A percentile compares a stretch with the other conserved stretches of the same genome.
Evolutionary conservation across 2,329 filamentous ascomycete species (phyloP).

Genomic region (Colletotrichum limetticola): DNA sequence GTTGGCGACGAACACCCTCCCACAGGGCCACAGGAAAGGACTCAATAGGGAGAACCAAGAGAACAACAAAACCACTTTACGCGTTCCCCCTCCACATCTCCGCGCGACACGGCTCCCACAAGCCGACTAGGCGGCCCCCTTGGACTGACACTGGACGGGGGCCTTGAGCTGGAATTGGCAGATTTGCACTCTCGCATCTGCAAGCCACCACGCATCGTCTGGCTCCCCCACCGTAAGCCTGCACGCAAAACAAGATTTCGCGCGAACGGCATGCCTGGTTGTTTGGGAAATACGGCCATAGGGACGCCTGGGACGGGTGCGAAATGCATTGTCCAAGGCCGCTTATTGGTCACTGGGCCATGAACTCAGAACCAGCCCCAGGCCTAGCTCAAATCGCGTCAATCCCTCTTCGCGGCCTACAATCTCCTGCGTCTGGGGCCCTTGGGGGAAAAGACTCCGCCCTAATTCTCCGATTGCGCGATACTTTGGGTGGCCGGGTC

Average conservation of each 20-base stretch:
- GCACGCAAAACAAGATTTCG: slow-evolving; percentile 35
- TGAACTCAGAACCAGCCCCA: not conserved
- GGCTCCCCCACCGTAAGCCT: slow-evolving; percentile 28
- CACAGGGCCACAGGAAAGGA: not conserved
- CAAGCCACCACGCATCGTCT: slow-evolving; percentile 30
- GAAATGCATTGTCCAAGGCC: not conserved
- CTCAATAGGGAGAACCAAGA: not conserved
- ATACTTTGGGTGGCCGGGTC: not conserved
- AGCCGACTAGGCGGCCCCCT: slow-evolving; percentile 24
- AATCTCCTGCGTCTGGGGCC: slow-evolving; percentile 11
- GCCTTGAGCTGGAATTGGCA: not conserved
- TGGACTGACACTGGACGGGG: not conserved
- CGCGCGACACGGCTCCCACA: slow-evolving; percentile 26
- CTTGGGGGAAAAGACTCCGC: not conserved
- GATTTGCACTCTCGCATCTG: slow-evolving; percentile 34
- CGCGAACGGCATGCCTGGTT: slow-evolving; percentile 27
- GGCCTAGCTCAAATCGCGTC: slow-evolving; percentile 7
- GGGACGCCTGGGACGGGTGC: not conserved
- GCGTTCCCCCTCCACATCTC: slow-evolving; percentile 14
- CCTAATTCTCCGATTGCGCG: slow-evolving; percentile 32
- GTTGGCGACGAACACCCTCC: not conserved
- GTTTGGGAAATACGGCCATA: slow-evolving; percentile 4
- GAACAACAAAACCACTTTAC: slow-evolving; percentile 33
- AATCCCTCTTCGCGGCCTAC: not conserved
- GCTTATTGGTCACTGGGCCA: not conserved